Percentiles rank a stretch among this genome's conserved stretches.
These are phyloP conservation scores for Fusarium annulatum DNA, from an alignment of 2,329 filamentous ascomycete species.

Conservation along the genomic window DNA sequence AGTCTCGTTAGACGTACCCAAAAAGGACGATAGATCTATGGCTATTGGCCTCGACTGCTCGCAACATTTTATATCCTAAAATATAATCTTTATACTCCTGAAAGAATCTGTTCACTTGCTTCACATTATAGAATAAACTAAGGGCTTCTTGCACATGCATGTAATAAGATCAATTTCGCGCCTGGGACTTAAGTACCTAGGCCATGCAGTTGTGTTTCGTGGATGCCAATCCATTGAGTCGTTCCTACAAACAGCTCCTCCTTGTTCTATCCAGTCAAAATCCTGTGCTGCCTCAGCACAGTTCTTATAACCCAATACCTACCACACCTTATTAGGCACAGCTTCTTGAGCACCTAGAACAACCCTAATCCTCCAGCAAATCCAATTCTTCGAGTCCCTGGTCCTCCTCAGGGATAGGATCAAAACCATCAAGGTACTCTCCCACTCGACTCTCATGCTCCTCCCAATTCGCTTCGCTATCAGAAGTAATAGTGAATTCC, in stretches of 20 bases:
- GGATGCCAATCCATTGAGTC: not conserved
- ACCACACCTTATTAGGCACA: not conserved
- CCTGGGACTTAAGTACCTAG: accelerated
- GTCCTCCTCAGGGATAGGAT: not conserved
- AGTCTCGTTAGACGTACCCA: accelerated
- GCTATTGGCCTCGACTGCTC: accelerated
- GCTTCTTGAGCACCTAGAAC: too few relatives aligned
- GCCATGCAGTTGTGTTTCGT: accelerated
- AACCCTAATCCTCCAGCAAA: not conserved
- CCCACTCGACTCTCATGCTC: accelerated
- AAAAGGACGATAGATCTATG: not conserved
- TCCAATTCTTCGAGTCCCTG: not conserved
- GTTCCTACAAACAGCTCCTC: not conserved
- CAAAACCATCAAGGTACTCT: not conserved
- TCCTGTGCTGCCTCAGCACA: accelerated
- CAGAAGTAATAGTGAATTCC: accelerated
- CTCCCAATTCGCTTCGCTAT: not conserved
- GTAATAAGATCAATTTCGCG: not conserved
- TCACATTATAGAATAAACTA: too few relatives aligned
- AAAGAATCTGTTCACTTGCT: accelerated
- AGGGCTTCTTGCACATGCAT: not conserved
- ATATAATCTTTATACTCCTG: accelerated
- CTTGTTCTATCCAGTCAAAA: not conserved
- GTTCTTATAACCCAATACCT: not conserved
- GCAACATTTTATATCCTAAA: accelerated